Evolutionary conservation across 1,139 yeast species (phyloP), one percentile per base, ranked within the genome.

Genomic region (Candida glucosophila): DNA sequence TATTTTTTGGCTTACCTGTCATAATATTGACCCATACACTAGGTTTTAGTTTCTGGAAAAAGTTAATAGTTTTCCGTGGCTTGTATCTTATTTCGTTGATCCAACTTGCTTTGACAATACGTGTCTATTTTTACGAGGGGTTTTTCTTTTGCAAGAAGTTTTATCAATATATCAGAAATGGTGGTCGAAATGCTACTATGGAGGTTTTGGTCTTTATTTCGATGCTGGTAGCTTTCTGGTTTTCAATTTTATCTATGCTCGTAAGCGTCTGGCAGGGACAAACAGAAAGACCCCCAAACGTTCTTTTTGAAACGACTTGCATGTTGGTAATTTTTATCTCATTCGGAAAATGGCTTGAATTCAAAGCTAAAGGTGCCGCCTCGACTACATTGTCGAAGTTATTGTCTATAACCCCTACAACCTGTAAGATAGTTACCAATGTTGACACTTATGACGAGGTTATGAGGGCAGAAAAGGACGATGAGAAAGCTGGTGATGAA

Each of bases 301-400:
- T 86, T 2, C 60, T 86, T 22, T 88, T 92, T 60, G 97, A 86
- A 35, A 86, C 97, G 0, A 69, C 86, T 3, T 75, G 78, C 9
- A 83, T 90, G 93, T 64, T 92, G 26, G 65, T 88, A 26, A 60
- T 78, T 5, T 90, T 86, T 51, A 85, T 92, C 18, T 71, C 90
- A 5, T 58, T 86, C 25, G 98, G 98, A 3, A 88, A 90, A 52
- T 81, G 83, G 68, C 60, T 88, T 13, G 98, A 92, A 47, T 83
- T 82, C 50, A 77, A 71, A 39, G 98, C 98, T 3, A 86, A 90
- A 46, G 94, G 98, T 4, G 86, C 83, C 30, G 90, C 97, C 0
- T 83, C 96, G 0, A 71, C 83, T 2, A 94, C 97, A 0, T 63
- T 92, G 24, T 79, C 95, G 0, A 71, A 76, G 35, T 62, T 92